A percentile compares a stretch with the other conserved stretches of the same genome.
Conservation (phyloP, 441 rosid genomes). For the Pelargonium myrrhifolium region DNA sequence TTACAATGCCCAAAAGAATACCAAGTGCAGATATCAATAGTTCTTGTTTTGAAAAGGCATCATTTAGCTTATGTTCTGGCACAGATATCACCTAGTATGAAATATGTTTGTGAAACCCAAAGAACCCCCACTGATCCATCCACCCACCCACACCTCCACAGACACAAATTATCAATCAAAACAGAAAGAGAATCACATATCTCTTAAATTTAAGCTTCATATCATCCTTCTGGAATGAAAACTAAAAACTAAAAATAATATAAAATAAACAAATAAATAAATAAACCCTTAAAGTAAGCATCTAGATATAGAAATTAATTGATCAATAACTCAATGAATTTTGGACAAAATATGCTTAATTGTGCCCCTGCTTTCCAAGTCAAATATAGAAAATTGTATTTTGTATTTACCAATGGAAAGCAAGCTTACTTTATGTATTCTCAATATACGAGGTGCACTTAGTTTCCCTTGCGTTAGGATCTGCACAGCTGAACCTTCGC, state of each 20-base stretch:
- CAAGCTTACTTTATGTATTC: slow-evolving; percentile 79
- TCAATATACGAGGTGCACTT: slow-evolving; percentile 96
- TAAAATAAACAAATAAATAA: too few species aligned
- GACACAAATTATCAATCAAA: background rate
- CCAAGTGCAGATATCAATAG: background rate
- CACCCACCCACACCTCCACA: background rate
- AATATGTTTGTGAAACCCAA: background rate
- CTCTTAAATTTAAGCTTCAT: background rate
- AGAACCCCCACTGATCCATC: background rate
- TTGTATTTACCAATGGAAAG: background rate
- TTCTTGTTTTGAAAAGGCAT: background rate
- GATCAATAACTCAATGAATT: background rate
- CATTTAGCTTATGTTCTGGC: background rate
- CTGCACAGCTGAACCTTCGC: slow-evolving; percentile 77
- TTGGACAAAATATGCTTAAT: background rate
- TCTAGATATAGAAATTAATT: background rate
- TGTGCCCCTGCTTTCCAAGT: background rate
- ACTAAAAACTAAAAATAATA: background rate
- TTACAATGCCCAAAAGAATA: background rate
- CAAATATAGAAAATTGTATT: background rate
- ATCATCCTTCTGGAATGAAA: background rate
- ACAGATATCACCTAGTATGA: background rate
- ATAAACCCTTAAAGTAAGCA: too few species aligned
- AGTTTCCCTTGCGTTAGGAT: slow-evolving; percentile 91
- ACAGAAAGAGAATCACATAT: background rate